These are phyloP conservation scores for Kwoniella pini DNA, from an alignment of 768 basidiomycete genomes.

Conservation along the genomic window DNA sequence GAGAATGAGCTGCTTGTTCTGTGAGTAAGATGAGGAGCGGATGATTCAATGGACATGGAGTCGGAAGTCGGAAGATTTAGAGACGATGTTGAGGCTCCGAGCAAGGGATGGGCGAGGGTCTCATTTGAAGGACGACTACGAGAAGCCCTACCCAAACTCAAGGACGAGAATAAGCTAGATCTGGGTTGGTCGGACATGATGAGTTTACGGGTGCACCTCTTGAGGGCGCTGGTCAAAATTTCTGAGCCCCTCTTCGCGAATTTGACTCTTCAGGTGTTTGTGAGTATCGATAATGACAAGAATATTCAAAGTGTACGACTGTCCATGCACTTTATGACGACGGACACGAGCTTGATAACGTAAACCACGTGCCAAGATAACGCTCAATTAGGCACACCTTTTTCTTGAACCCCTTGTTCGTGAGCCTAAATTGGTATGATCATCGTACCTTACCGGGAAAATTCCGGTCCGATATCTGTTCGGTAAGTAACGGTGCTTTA, in stretches of 20 bases:
- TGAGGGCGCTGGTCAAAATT: too few relatives aligned
- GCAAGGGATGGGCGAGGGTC: slow-evolving; percentile 43
- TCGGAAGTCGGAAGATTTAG: slow-evolving; percentile 25
- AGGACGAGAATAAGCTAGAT: slow-evolving; percentile 41
- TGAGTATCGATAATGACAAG: too few relatives aligned
- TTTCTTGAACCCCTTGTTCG: neutral
- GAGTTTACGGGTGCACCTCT: too few relatives aligned
- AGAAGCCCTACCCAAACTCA: slow-evolving; percentile 36
- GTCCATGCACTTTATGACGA: too few relatives aligned
- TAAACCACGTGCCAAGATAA: slow-evolving; percentile 1
- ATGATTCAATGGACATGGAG: neutral
- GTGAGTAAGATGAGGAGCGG: slow-evolving; percentile 3
- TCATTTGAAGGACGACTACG: slow-evolving; percentile 25
- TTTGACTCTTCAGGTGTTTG: too few relatives aligned
- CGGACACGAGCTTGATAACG: neutral
- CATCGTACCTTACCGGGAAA: too few relatives aligned
- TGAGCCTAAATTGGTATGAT: neutral
- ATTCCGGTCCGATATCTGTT: too few relatives aligned
- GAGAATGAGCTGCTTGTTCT: slow-evolving; percentile 15
- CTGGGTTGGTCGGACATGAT: slow-evolving; percentile 12
- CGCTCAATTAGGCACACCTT: neutral
- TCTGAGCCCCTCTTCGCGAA: too few relatives aligned
- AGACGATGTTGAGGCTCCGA: slow-evolving; percentile 40
- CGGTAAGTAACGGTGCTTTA: too few relatives aligned
- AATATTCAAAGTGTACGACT: too few relatives aligned